A percentile compares a stretch with the other conserved stretches of the same genome.
Conservation (phyloP, 371 early-diverging fungal genomes). For the Basidiobolus meristosporus region DNA sequence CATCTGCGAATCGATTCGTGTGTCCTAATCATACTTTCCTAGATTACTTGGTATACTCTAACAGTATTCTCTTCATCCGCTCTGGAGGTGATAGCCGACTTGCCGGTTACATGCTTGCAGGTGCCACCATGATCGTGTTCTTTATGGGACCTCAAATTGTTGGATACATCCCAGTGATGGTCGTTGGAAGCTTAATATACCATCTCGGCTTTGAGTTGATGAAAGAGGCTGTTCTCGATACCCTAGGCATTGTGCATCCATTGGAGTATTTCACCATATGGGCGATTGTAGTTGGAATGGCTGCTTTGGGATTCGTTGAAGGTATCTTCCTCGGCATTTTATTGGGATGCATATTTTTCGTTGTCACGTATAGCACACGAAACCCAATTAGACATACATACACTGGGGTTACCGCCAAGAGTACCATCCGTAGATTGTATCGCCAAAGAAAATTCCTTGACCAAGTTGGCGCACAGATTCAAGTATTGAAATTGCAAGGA, state of each 20-base stretch:
- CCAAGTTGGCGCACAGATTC: constrained; percentile 67
- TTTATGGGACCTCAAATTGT: constrained; percentile 69
- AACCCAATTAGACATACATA: constrained; percentile 60
- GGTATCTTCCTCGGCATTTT: constrained; percentile 85
- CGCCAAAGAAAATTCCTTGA: constrained; percentile 73
- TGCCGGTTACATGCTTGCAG: constrained; percentile 69
- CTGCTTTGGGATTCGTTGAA: constrained; percentile 77
- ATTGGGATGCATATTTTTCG: constrained; percentile 85
- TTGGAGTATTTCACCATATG: constrained; percentile 80
- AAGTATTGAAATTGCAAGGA: constrained; percentile 76
- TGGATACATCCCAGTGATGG: constrained; percentile 79
- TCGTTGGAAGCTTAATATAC: constrained; percentile 85
- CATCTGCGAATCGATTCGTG: background rate
- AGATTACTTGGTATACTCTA: constrained; percentile 78
- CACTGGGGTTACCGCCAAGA: constrained; percentile 59
- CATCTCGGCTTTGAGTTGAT: constrained; percentile 84
- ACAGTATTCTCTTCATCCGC: constrained; percentile 77
- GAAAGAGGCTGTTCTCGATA: constrained; percentile 76
- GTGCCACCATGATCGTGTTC: constrained; percentile 59
- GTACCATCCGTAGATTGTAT: constrained; percentile 75
- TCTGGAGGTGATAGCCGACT: constrained; percentile 76
- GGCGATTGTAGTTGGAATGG: constrained; percentile 71
- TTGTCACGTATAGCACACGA: constrained; percentile 61
- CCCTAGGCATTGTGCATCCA: constrained; percentile 58
- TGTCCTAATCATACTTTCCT: background rate